Percentiles rank a stretch among this genome's conserved stretches.
These are phyloP conservation scores for Pyrenochaeta sp. DNA, from an alignment of 2,329 filamentous ascomycete species.

Conservation along the genomic window DNA sequence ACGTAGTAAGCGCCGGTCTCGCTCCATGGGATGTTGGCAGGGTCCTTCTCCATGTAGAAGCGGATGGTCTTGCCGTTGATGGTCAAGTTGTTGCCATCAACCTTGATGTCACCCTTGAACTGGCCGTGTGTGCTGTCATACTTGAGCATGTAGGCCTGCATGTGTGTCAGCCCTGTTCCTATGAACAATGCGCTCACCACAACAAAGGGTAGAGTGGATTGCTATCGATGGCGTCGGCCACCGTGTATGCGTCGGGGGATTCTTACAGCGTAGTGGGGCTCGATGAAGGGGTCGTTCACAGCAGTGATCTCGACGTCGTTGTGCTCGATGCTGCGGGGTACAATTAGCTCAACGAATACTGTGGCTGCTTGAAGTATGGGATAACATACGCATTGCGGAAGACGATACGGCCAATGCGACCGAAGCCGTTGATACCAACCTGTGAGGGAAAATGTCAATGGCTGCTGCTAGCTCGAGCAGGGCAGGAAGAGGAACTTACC, in stretches of 20 bases:
- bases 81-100: slow-evolving; percentile 75
- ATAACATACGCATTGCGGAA: slow-evolving; percentile 89
- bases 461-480: slow-evolving; percentile 26
- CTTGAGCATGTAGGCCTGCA: slow-evolving; percentile 98
- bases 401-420: slow-evolving; percentile 98
- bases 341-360: slow-evolving; percentile 27
- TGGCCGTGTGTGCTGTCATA: slow-evolving; percentile 97
- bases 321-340: slow-evolving; percentile 73
- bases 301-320: slow-evolving; percentile 90
- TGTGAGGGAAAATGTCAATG: slow-evolving; percentile 51
- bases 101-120: slow-evolving; percentile 91
- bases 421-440: slow-evolving; percentile 99
- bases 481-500: slow-evolving; percentile 43
- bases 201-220: background rate
- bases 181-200: background rate
- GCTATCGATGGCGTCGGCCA: background rate
- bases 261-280: slow-evolving; percentile 95
- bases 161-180: slow-evolving; percentile 37
- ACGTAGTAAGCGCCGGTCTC: slow-evolving; percentile 91
- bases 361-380: slow-evolving; percentile 6
- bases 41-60: slow-evolving; percentile 95
- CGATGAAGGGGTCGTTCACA: slow-evolving; percentile 99
- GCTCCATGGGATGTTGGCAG: slow-evolving; percentile 86
- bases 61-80: slow-evolving; percentile 95
- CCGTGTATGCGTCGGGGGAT: slow-evolving; percentile 8